Evolutionary conservation across 2,329 filamentous ascomycete genomes (phyloP).

Genomic region (Diaporthe velutina): DNA sequence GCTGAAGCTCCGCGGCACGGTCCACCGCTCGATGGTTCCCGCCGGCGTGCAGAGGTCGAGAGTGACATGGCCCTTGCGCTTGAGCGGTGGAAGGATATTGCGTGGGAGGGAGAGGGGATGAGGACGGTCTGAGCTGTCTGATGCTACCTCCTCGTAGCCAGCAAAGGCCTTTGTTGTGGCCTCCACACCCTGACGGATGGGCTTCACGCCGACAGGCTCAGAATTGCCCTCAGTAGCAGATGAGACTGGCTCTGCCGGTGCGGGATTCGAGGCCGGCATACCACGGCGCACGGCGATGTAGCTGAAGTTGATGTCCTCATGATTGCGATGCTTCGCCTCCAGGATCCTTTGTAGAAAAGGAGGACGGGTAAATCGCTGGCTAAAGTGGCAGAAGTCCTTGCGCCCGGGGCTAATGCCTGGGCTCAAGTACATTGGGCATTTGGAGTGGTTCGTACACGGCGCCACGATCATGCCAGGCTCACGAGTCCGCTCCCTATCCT

Average conservation of each 20-base stretch:
- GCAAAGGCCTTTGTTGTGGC: constrained; percentile 77
- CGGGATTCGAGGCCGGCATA: constrained; percentile 51
- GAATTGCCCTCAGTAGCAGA: constrained; percentile 54
- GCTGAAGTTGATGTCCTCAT: constrained; percentile 92
- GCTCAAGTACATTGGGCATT: constrained; percentile 88
- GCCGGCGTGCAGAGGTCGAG: constrained; percentile 91
- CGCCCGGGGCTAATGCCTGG: constrained; percentile 79
- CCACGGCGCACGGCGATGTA: constrained; percentile 90
- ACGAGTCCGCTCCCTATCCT: constrained; percentile 58
- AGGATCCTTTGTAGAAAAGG: constrained; percentile 84
- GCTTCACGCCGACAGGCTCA: constrained; percentile 46
- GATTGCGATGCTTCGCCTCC: constrained; percentile 77
- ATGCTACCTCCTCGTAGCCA: constrained; percentile 71
- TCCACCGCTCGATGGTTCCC: constrained; percentile 93
- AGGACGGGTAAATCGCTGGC: constrained; percentile 88
- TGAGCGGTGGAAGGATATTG: constrained; percentile 83
- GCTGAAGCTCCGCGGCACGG: constrained; percentile 84
- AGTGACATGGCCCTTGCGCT: constrained; percentile 88
- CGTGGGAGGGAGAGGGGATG: constrained; percentile 82
- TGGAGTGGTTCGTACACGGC: constrained; percentile 88
- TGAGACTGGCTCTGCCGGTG: constrained; percentile 35
- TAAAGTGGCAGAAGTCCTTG: constrained; percentile 92
- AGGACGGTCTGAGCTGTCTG: constrained; percentile 52
- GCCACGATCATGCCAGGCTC: constrained; percentile 76
- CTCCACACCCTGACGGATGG: constrained; percentile 60